Conservation (phyloP, 2,329 filamentous ascomycete species). For the Tolypocladium amazonense region DNA sequence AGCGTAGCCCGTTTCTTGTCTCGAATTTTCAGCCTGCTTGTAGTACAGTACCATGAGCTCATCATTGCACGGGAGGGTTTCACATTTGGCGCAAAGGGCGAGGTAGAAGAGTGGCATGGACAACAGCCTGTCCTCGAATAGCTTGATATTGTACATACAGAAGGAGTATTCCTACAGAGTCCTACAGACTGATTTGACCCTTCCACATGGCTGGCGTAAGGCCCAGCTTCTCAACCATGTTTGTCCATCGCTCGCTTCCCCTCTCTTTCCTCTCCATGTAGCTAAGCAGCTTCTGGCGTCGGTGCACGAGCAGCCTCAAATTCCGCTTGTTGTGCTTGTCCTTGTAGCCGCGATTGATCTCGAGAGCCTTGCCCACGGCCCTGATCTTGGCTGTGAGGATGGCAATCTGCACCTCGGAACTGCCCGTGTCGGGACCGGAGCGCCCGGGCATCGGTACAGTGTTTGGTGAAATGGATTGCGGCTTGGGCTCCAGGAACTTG, state of each 20-base stretch:
- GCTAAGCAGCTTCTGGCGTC: constrained; percentile 74
- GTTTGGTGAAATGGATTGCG: constrained; percentile 32
- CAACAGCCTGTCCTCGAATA: constrained; percentile 14
- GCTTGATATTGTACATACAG: constrained; percentile 40
- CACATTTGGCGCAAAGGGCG: constrained; percentile 20
- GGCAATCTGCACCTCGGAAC: constrained; percentile 93
- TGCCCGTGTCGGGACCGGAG: constrained; percentile 86
- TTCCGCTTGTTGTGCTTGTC: constrained; percentile 95
- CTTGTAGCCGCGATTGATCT: constrained; percentile 57
- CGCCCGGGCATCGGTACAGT: constrained; percentile 37
- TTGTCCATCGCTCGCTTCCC: constrained; percentile 80
- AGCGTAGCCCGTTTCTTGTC: constrained; percentile 14
- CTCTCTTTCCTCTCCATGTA: constrained; percentile 87
- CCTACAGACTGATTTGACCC: constrained; percentile 57
- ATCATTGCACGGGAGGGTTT: constrained; percentile 25
- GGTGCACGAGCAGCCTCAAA: constrained; percentile 74
- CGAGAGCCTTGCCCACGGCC: constrained; percentile 61
- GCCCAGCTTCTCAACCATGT: constrained; percentile 75
- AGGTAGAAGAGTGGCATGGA: constrained; percentile 8
- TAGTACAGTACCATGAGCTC: constrained; percentile 30
- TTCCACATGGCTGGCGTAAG: constrained; percentile 83
- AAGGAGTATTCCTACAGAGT: constrained; percentile 31
- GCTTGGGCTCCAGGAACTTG: constrained; percentile 50
- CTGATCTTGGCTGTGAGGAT: constrained; percentile 93
- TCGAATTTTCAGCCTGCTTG: constrained; percentile 22